Evolutionary conservation across 2,329 filamentous ascomycete species (phyloP).

Genomic region (Canariomyces notabilis): DNA sequence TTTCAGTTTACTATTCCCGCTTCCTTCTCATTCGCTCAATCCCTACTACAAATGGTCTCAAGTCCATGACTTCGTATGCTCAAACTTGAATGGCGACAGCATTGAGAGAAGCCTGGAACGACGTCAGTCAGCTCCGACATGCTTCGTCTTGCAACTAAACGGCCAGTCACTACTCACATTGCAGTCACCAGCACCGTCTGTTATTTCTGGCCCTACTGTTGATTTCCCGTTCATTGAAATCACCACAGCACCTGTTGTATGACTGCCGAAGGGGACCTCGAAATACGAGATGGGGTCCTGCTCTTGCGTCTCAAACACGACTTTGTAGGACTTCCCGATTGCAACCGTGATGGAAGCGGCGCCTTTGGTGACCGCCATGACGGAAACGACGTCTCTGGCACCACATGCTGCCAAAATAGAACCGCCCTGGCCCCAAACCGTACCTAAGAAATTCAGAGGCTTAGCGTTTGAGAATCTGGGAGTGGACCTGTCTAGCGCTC

Average conservation of each 20-base stretch:
- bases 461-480: background rate
- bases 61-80: too few species aligned
- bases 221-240: conserved; percentile 34
- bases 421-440: conserved; percentile 36
- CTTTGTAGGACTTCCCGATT: conserved; percentile 32
- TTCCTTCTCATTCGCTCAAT: too few species aligned
- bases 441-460: conserved; percentile 22
- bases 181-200: conserved; percentile 23
- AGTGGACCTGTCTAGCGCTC: conserved; percentile 18
- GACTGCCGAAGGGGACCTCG: conserved; percentile 34
- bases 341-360: conserved; percentile 32
- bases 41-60: too few species aligned
- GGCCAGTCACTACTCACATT: conserved; percentile 9
- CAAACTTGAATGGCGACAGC: conserved; percentile 29
- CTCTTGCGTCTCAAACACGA: conserved; percentile 29
- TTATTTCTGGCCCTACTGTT: conserved; percentile 35
- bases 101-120: conserved; percentile 32
- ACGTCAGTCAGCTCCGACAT: background rate
- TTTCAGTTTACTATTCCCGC: too few species aligned
- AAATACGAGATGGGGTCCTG: conserved; percentile 33
- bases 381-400: conserved; percentile 40
- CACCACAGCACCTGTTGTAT: conserved; percentile 36
- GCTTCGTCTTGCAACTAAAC: too few species aligned
- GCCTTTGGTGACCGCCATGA: conserved; percentile 35
- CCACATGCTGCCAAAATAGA: conserved; percentile 32